Evolutionary conservation across 805 yeast species (phyloP).

Genomic region (Candida pini): DNA sequence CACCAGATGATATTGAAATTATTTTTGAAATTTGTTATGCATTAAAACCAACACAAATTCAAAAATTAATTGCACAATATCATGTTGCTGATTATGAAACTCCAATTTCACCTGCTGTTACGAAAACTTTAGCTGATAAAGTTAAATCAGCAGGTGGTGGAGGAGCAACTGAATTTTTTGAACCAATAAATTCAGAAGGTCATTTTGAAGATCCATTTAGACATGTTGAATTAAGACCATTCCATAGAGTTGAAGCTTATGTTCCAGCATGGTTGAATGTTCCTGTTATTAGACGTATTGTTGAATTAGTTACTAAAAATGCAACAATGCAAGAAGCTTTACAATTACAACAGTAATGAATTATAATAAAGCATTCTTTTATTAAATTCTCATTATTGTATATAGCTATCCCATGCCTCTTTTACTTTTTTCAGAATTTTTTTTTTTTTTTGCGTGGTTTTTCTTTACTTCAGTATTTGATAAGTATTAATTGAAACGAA

Average conservation of each 20-base stretch:
- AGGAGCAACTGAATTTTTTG: slow-evolving; percentile 60
- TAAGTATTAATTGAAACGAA: too few relatives aligned
- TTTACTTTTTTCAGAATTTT: too few relatives aligned
- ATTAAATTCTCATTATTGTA: too few relatives aligned
- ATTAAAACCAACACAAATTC: slow-evolving; percentile 91
- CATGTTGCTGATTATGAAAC: slow-evolving; percentile 91
- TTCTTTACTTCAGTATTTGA: too few relatives aligned
- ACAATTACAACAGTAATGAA: slow-evolving; percentile 11
- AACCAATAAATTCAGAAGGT: slow-evolving; percentile 62
- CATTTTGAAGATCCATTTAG: slow-evolving; percentile 83
- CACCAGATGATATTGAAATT: slow-evolving; percentile 83
- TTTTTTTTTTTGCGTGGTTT: too few relatives aligned
- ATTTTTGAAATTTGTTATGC: slow-evolving; percentile 93
- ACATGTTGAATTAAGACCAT: slow-evolving; percentile 66
- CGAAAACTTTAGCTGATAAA: slow-evolving; percentile 73
- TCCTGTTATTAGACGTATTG: slow-evolving; percentile 82
- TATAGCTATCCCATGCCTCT: too few relatives aligned
- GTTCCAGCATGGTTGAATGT: slow-evolving; percentile 92
- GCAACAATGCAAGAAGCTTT: slow-evolving; percentile 62
- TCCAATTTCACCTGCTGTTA: slow-evolving; percentile 78
- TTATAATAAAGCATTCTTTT: too few relatives aligned
- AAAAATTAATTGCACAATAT: slow-evolving; percentile 83
- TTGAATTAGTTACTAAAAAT: slow-evolving; percentile 80
- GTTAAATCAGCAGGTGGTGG: slow-evolving; percentile 57
- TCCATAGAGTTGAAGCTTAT: slow-evolving; percentile 79